Base-by-base conservation (phyloP, 345 rosid species). In the Nasturtium officinale region DNA sequence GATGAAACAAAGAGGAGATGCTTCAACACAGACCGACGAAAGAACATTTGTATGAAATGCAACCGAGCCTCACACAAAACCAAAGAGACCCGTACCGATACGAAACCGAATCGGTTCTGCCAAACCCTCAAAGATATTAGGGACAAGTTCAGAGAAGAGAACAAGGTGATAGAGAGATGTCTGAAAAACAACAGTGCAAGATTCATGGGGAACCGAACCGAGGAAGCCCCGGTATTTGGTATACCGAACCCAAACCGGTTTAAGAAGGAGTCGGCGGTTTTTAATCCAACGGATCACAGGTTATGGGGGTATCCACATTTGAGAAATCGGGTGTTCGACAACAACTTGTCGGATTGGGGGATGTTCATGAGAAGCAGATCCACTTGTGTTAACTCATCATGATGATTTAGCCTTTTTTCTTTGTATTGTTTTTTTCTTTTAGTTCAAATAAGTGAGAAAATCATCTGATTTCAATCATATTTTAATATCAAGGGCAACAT, bases 121-220 rank as follows among this genome's bases (percentile, higher is more conserved):
- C 81, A 52, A 38, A 75, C 77, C 7, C 72, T 90, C 9, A 83
- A 68, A 50, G 82, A 84, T 32, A 79, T 88, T 4, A 84, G 80
- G 47, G 88, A 85, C 12, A 86, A 88, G 66, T 86, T 91, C 71
- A 91, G 66, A 67, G 96, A 90, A 77, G 99, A 95, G 78, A 86
- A 90, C 7, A 85, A 72, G 17, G 96, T 95, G 72, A 88, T 95
- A 59, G 94, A 89, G 71, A 86, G 76, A 21, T 91, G 97, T 72
- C 66, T 89, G 48, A 87, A 83, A 83, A 72, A 84, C 7, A 83
- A 79, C 18, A 69, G 82, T 25, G 51, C 79, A 66, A 53, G 84
- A 77, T 67, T 53, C 77, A 4, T 63, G 83, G 6, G 60, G 67
- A 55, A 68, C 73, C 71, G 65, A 61, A 33, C 82, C 77, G 28